These are phyloP conservation scores for Lactarius sp. DNA, from an alignment of 768 basidiomycete species.

Conservation along the genomic window DNA sequence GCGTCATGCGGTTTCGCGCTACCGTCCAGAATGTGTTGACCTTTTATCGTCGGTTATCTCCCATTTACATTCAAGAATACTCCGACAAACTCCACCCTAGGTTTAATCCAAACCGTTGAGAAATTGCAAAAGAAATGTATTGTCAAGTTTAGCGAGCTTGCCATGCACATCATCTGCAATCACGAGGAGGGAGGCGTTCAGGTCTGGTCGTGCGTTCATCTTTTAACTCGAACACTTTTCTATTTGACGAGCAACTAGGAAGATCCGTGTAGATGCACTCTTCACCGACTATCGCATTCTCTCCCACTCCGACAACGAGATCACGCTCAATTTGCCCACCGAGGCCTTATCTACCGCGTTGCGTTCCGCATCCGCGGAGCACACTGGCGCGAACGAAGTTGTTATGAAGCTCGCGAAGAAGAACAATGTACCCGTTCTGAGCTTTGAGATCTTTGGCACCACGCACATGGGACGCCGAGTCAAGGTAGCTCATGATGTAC, in stretches of 20 bases:
- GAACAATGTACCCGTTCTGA: slow-evolving; percentile 69
- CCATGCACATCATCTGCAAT: slow-evolving; percentile 81
- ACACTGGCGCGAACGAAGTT: slow-evolving; percentile 48
- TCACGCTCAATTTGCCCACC: slow-evolving; percentile 64
- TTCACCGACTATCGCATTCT: slow-evolving; percentile 81
- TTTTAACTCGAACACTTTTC: slow-evolving; percentile 30
- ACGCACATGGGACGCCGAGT: slow-evolving; percentile 61
- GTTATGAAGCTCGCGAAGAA: slow-evolving; percentile 87
- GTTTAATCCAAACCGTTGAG: slow-evolving; percentile 75
- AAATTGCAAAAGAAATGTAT: slow-evolving; percentile 82
- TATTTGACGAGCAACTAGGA: slow-evolving; percentile 33
- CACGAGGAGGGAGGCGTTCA: slow-evolving; percentile 81
- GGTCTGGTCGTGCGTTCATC: slow-evolving; percentile 64
- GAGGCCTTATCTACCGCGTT: slow-evolving; percentile 74
- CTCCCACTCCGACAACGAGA: slow-evolving; percentile 79
- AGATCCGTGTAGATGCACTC: slow-evolving; percentile 61
- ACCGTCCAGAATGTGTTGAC: slow-evolving; percentile 21
- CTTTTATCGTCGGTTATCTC: slow-evolving; percentile 20
- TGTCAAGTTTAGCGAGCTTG: slow-evolving; percentile 68
- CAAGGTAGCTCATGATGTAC: slow-evolving; percentile 72
- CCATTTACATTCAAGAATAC: neutral
- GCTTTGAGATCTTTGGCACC: slow-evolving; percentile 66
- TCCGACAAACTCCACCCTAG: slow-evolving; percentile 34
- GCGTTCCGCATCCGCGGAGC: slow-evolving; percentile 40
- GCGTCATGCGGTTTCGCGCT: slow-evolving; percentile 28